A percentile compares a stretch with the other conserved stretches of the same genome.
phyloP scores from a whole-genome alignment of 1,139 yeast species.

The Blastobotrys elegans region DNA sequence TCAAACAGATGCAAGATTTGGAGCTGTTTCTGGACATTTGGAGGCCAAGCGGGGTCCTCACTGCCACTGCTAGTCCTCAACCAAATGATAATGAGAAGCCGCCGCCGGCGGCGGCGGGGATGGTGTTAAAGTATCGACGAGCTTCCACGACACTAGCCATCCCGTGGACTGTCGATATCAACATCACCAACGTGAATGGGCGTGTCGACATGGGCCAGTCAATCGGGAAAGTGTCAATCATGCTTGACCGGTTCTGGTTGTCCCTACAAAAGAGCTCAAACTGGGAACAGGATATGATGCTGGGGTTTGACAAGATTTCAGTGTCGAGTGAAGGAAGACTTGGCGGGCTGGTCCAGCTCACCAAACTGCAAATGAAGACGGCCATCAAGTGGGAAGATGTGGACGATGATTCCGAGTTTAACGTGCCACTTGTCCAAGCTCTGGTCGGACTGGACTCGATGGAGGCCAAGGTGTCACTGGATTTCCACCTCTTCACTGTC shows the following conservation, averaged over 20 bases:
- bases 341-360: constrained; percentile 58
- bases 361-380: constrained; percentile 52
- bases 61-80: neutral
- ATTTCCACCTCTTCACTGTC: constrained; percentile 77
- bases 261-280: constrained; percentile 61
- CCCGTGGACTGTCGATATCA: constrained; percentile 69
- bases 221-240: constrained; percentile 58
- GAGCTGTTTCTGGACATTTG: constrained; percentile 82
- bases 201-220: constrained; percentile 79
- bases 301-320: constrained; percentile 53
- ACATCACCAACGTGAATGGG: constrained; percentile 49
- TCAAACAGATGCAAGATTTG: constrained; percentile 83
- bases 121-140: constrained; percentile 51
- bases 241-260: constrained; percentile 60
- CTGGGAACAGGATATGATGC: constrained; percentile 67
- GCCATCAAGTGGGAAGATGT: constrained; percentile 64
- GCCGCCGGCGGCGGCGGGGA: constrained; percentile 17
- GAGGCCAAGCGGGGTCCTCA: constrained; percentile 44
- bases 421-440: constrained; percentile 63
- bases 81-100: neutral
- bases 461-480: constrained; percentile 64
- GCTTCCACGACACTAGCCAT: constrained; percentile 62
- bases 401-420: constrained; percentile 31
- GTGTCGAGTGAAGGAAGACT: constrained; percentile 69
- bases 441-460: constrained; percentile 54